These are phyloP conservation scores for Phytophthora pseudosyringae DNA, from an alignment of 352 stramenopile species.

Conservation along the genomic window DNA sequence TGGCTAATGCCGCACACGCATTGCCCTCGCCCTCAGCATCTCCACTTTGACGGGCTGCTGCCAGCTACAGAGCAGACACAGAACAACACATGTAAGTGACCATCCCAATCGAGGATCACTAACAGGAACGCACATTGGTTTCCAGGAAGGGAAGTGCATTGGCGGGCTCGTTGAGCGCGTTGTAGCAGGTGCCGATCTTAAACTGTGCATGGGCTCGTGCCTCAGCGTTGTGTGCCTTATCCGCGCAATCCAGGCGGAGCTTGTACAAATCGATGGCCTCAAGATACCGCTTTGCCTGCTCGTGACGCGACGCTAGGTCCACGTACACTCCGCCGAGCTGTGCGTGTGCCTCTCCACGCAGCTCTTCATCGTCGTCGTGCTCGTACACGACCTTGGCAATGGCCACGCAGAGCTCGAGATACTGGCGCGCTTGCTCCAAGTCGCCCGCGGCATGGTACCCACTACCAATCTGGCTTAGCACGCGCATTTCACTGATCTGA, in stretches of 20 bases:
- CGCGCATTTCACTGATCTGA: conserved; percentile 84
- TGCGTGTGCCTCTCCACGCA: conserved; percentile 58
- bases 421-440: conserved; percentile 71
- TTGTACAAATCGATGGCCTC: conserved; percentile 79
- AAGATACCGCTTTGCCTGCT: conserved; percentile 45
- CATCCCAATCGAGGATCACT: conserved; percentile 1
- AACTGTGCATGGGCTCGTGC: conserved; percentile 68
- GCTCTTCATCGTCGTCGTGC: conserved; percentile 63
- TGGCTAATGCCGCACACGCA: conserved; percentile 89
- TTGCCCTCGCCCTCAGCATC: conserved; percentile 82
- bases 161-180: conserved; percentile 56
- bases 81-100: conserved; percentile 4
- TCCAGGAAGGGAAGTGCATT: conserved; percentile 89
- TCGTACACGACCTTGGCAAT: conserved; percentile 79
- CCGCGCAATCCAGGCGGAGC: conserved; percentile 71
- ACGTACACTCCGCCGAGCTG: conserved; percentile 85
- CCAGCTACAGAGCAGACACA: conserved; percentile 40
- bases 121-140: conserved; percentile 51
- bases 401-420: conserved; percentile 82
- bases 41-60: conserved; percentile 56
- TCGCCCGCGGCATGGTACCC: conserved; percentile 83
- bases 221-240: conserved; percentile 68
- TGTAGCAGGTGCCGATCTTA: conserved; percentile 83
- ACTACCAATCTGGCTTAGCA: conserved; percentile 84
- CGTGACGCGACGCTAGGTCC: conserved; percentile 57